Conservation (phyloP, 176 grass and related monocot genomes). For the Hordeum marinum region DNA sequence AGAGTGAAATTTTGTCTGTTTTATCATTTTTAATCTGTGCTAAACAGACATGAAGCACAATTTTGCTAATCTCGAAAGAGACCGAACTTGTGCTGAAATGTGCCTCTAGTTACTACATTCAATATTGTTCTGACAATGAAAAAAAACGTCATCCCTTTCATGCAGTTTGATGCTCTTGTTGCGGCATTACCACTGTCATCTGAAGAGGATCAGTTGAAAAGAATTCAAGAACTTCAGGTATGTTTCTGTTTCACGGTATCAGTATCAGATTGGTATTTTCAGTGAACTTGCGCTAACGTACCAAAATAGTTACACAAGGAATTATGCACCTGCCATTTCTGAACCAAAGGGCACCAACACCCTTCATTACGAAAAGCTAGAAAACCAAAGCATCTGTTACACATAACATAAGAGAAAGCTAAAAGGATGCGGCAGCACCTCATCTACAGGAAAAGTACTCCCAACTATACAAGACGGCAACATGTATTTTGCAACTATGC, state of each 20-base stretch:
- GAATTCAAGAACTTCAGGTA: constrained; percentile 85
- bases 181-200: constrained; percentile 68
- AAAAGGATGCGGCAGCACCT: not conserved
- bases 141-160: not conserved
- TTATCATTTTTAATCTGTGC: not conserved
- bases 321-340: not conserved
- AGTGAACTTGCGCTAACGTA: not conserved
- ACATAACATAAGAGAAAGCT: not conserved
- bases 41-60: not conserved
- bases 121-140: not conserved
- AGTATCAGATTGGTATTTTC: not conserved
- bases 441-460: not conserved
- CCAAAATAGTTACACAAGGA: not conserved
- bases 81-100: not conserved
- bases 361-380: not conserved
- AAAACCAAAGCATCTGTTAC: not conserved
- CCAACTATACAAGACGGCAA: not conserved
- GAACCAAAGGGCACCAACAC: not conserved
- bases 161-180: constrained; percentile 90
- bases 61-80: not conserved
- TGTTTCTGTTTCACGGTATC: not conserved
- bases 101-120: not conserved
- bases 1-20: not conserved
- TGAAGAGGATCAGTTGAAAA: constrained; percentile 81
- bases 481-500: not conserved